Base-by-base conservation (phyloP, 805 yeast species). In the Saccharomyces paradoxus region DNA sequence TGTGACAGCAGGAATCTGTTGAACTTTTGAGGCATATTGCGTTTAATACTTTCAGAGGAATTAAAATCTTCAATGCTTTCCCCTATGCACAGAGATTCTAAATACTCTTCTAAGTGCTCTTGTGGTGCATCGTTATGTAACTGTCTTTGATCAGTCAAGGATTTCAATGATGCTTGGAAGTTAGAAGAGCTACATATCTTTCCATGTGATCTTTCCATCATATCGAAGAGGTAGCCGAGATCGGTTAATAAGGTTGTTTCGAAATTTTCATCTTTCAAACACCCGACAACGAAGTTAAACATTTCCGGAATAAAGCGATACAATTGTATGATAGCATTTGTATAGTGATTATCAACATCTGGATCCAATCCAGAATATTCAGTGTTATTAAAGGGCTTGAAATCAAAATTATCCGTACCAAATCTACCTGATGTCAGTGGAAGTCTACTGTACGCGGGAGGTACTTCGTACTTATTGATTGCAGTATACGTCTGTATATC, bases 361-460 rank as follows among this genome's bases (percentile, higher is more conserved):
- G 90, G 85, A 68, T 94, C 98, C n/a, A 92, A 74, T 0, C 98
- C 97, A 1, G 97, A 81, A 53, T 75, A 84, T 1, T 64, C 57
- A 0, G 97, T 87, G 44, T 77, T 76, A 66, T 92, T 92, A 74
- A 86, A 92, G 62, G 83, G 86, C 53, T 81, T 84, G 67, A 94
- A 92, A 71, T 92, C 97, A 71, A 94, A 94, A 68, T 90, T 97
- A 61, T 86, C 89, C 30, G 94, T 90, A 28, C 99, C 99, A 69
- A 89, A 92, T 62, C 81, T 84, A 54, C 95, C 87, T 69, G 91
- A 92, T 46, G 85, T 79, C 53, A 92, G 87, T 56, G 85, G 87
- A 49, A 89, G 74, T 61, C 83, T 81, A 46, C 83, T 75, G 71
- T 86, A 92, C 37, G 91, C 87, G 52, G 84, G 84, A 0, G 97